phyloP scores from a whole-genome alignment of 345 rosid species.

The Populus davidiana region DNA sequence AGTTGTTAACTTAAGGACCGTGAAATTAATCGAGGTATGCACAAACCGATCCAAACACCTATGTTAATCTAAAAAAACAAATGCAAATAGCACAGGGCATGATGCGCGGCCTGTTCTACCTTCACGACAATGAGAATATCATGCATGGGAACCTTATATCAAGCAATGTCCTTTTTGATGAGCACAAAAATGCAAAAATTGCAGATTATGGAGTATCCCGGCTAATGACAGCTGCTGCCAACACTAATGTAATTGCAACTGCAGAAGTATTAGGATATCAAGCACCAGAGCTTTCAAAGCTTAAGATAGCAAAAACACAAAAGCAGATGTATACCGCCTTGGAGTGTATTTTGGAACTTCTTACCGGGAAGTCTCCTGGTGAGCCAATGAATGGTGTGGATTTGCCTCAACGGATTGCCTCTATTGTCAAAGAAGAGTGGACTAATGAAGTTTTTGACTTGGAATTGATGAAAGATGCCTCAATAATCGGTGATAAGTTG shows the following conservation, averaged over 20 bases:
- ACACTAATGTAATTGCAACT: conserved; percentile 69
- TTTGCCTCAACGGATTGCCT: conserved; percentile 96
- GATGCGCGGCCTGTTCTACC: conserved; percentile 61
- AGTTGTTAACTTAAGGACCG: accelerated
- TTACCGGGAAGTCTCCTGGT: conserved; percentile 88
- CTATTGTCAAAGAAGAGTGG: conserved; percentile 92
- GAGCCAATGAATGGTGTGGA: conserved; percentile 79
- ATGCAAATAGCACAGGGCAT: conserved; percentile 63
- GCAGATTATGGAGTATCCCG: conserved; percentile 74
- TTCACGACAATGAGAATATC: conserved; percentile 69
- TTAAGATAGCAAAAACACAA: conserved; percentile 67
- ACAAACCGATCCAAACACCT: accelerated
- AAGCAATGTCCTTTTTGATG: conserved; percentile 72
- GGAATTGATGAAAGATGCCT: conserved; percentile 69
- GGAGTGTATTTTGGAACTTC: conserved; percentile 76
- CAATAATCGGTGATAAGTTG: conserved; percentile 64
- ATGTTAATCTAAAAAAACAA: too few species aligned
- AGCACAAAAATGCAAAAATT: conserved; percentile 56
- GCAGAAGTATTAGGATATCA: conserved; percentile 82
- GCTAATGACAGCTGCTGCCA: conserved; percentile 81
- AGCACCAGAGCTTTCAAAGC: conserved; percentile 87
- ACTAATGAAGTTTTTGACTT: conserved; percentile 88
- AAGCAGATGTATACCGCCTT: conserved; percentile 84
- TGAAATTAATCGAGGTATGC: accelerated
- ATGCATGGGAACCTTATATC: conserved; percentile 84